Base-by-base conservation (phyloP, 345 rosid genomes). In the Ailanthus altissimus region DNA sequence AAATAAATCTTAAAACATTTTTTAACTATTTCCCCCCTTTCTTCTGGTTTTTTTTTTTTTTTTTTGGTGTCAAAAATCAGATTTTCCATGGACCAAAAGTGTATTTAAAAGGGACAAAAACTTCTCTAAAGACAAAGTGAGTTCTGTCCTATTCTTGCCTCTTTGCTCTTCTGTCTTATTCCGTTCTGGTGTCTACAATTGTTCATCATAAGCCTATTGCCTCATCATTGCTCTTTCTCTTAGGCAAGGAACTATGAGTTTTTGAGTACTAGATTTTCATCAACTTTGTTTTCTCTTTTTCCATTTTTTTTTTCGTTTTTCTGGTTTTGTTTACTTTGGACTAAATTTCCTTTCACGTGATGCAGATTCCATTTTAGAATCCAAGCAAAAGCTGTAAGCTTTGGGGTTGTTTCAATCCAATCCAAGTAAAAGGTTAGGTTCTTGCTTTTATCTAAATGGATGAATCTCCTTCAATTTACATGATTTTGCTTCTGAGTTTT, bases 321-420 rank as follows among this genome's bases (percentile, higher is more conserved):
- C n/a, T 32, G 13, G 3, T 21, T 36, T 57, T 2, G 40, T n/a
- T 23, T 61, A 10, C 8, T 66, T 51, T 45, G 71, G 2, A 70
- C 50, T 65, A 42, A 76, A 72, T 64, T 50, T 75, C 70, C 56
- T 59, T 81, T 78, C 47, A 62, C 58, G 42, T 79, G 81, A 46
- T 81, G 82, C 84, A 86, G 89, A 81, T 80, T 53, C 54, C 64
- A 51, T 51, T 67, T 64, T 61, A 65, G 69, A 74, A 79, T 71
- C 81, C 14, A 14, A 62, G n/a, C 70, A 63, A 60, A 61, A 64
- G 53, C 72, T 15, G 28, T 26, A 42, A 42, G 49, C 75, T 74
- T 38, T 42, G 75, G 45, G 38, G 32, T 12, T 57, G 58, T 51
- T 71, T 23, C 40, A 42, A 46, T 74, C 38, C 38, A 32, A 32